These are phyloP conservation scores for Fusarium papillatum DNA, from an alignment of 2,329 filamentous ascomycete species.

Conservation along the genomic window DNA sequence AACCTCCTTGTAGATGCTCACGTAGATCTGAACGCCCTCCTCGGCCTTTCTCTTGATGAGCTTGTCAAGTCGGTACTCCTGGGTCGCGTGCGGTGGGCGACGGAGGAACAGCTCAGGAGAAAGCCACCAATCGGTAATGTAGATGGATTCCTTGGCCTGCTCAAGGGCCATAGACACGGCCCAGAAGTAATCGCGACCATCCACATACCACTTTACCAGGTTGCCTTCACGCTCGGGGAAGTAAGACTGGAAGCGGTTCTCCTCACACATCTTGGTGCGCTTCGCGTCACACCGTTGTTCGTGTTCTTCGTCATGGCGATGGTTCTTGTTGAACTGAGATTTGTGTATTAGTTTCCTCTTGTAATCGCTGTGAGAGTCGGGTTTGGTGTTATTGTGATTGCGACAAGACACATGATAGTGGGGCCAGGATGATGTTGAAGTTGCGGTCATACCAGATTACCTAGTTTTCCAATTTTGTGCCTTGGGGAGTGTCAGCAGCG, in stretches of 20 bases:
- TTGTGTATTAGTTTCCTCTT: background rate
- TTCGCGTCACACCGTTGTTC: slow-evolving; percentile 88
- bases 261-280: slow-evolving; percentile 77
- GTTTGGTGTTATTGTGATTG: background rate
- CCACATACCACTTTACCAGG: slow-evolving; percentile 96
- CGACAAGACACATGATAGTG: background rate
- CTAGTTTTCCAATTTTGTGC: slow-evolving; percentile 73
- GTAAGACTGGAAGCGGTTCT: slow-evolving; percentile 90
- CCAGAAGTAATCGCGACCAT: slow-evolving; percentile 96
- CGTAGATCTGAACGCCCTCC: slow-evolving; percentile 92
- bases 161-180: slow-evolving; percentile 93
- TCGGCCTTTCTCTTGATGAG: slow-evolving; percentile 91
- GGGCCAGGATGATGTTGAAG: background rate
- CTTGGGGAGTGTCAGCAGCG: slow-evolving; percentile 38
- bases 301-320: slow-evolving; percentile 94
- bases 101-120: slow-evolving; percentile 90
- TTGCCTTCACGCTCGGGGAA: slow-evolving; percentile 91
- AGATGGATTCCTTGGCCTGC: slow-evolving; percentile 91
- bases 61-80: slow-evolving; percentile 90
- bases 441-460: slow-evolving; percentile 65
- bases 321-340: slow-evolving; percentile 81
- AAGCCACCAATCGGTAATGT: slow-evolving; percentile 98
- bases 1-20: slow-evolving; percentile 93
- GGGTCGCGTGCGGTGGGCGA: slow-evolving; percentile 84
- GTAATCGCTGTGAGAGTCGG: background rate